Evolutionary conservation across 495 filamentous ascomycete genomes (phyloP), one percentile per base, ranked within the genome.

Genomic region (Neurospora cerealis): DNA sequence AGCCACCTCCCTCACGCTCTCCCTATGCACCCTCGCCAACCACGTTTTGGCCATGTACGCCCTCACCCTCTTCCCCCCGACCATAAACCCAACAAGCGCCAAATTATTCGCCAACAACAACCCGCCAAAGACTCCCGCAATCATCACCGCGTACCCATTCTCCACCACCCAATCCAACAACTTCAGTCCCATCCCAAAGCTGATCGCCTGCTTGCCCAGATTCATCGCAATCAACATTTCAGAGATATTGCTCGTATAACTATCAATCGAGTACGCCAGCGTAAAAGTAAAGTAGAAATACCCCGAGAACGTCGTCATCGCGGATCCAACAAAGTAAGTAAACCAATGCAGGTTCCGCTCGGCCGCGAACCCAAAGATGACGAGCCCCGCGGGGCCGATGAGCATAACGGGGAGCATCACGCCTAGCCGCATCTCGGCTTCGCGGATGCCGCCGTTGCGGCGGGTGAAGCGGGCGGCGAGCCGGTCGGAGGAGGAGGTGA

Each of bases 211-310:
- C 73, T 91, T 91, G n/a, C 89, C 89, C 34, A 91, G 76, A 74
- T 90, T 90, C 88, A 91, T 90, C 4, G 87, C 88, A 75, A 91
- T 91, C 38, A 91, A 80, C 89, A 91, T 90, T 77, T 91, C 88
- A 1, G 82, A 84, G 11, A 85, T 85, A 71, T 89, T 89, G 3
- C 85, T 81, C n/a, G 84, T 83, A 75, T 90, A 89, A 15, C 82
- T 85, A 77, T 90, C 88, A 15, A 90, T 85, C 2, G 87, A 86
- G 69, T 90, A 89, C 5, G 88, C 88, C 13, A 90, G 81, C n/a
- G 87, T 87, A 72, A 89, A 88, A 6, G 84, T 85, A 78, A 90
- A 90, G 73, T 85, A 90, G 73, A 90, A 89, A 71, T 87, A 88
- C 3, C 83, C 81, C 24, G 81, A 81, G 74, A 85, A 89, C 70